Evolutionary conservation across 129 eudicot genomes (phyloP).

Genomic region (Deinandra increscens): DNA sequence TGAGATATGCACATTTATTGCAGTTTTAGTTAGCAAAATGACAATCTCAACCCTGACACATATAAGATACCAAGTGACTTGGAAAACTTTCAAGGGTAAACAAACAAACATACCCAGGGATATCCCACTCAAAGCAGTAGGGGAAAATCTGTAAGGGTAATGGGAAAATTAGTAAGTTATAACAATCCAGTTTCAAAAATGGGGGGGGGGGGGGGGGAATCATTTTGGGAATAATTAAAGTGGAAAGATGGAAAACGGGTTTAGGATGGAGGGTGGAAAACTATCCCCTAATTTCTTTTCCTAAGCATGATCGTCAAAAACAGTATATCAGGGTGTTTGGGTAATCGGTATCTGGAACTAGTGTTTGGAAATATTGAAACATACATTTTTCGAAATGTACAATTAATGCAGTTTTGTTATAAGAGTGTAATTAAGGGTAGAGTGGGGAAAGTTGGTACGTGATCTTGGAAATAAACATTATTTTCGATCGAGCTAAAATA

Average conservation of each 20-base stretch:
- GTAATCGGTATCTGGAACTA: background rate
- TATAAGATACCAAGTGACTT: background rate
- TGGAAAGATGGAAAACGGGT: background rate
- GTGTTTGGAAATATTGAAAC: too few relatives aligned
- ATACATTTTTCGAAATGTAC: too few relatives aligned
- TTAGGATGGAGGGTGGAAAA: background rate
- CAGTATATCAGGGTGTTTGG: background rate
- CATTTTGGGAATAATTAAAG: background rate
- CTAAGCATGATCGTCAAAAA: background rate
- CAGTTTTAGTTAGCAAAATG: background rate
- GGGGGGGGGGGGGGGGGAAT: background rate
- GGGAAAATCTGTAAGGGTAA: background rate
- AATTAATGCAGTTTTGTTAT: background rate
- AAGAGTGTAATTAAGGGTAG: background rate
- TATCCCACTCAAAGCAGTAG: too few relatives aligned
- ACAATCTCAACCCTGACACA: background rate
- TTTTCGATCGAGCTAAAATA: background rate
- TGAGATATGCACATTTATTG: background rate
- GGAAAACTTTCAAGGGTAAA: background rate
- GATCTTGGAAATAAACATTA: background rate
- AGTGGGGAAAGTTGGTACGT: background rate
- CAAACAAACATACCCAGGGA: too few relatives aligned
- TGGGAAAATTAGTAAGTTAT: background rate
- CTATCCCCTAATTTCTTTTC: background rate
- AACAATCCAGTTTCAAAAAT: background rate